A percentile compares a stretch with the other conserved stretches of the same genome.
These are phyloP conservation scores for Chionographis japonica DNA, from an alignment of 106 monocot species.

Conservation along the genomic window DNA sequence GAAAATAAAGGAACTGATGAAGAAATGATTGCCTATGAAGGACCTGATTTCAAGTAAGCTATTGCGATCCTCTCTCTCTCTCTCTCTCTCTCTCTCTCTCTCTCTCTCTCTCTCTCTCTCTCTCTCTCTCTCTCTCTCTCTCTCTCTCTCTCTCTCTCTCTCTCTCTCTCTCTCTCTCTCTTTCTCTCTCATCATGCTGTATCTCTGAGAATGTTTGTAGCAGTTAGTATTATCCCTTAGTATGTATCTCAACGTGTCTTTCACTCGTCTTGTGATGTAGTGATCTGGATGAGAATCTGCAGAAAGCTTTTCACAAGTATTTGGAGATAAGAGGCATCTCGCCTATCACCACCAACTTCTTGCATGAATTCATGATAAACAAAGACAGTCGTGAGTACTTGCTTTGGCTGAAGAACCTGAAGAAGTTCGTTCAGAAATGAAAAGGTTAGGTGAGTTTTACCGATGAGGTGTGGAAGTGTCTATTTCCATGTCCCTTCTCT, in stretches of 20 bases:
- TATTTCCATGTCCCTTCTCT: no score
- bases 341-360: constrained; percentile 41
- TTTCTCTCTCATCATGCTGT: no score
- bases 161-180: no score
- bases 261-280: constrained; percentile 17
- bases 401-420: constrained; percentile 55
- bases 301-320: constrained; percentile 67
- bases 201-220: no score
- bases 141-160: no score
- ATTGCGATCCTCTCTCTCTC: neutral
- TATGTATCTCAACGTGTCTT: neutral
- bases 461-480: no score
- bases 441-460: no score
- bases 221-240: neutral
- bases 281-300: constrained; percentile 75
- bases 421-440: constrained; percentile 47
- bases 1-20: constrained; percentile 25
- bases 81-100: neutral
- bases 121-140: no score
- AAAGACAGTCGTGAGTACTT: constrained; percentile 75
- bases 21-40: constrained; percentile 54
- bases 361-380: constrained; percentile 85
- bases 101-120: no score
- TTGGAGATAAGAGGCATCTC: constrained; percentile 63
- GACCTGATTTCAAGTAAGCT: constrained; percentile 63